phyloP scores from a whole-genome alignment of 2,329 filamentous ascomycete species.

The Calycina herbarum region DNA sequence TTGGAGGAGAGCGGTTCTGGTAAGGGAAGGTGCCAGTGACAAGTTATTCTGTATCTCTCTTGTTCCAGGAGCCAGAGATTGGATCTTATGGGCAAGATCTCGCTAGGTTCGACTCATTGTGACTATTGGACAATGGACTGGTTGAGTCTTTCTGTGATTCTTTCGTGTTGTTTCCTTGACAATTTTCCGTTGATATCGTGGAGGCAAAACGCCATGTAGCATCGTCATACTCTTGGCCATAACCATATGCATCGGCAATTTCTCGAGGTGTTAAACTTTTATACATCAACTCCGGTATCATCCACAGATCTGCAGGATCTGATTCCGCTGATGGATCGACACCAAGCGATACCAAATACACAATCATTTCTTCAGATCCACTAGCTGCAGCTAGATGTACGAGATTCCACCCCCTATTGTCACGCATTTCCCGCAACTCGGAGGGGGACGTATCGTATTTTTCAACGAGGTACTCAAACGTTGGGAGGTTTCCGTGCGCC shows the following conservation, averaged over 20 bases:
- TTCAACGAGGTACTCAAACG: not conserved
- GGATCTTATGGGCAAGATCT: too few species aligned
- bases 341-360: not conserved
- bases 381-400: not conserved
- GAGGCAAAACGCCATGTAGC: not conserved
- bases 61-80: too few species aligned
- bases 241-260: not conserved
- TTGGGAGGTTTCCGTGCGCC: not conserved
- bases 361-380: not conserved
- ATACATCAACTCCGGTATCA: not conserved
- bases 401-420: not conserved
- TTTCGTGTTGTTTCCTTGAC: too few species aligned
- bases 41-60: too few species aligned
- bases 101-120: too few species aligned
- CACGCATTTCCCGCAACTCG: not conserved
- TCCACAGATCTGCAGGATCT: not conserved
- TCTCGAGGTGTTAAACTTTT: not conserved
- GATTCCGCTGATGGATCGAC: not conserved
- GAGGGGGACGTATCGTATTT: not conserved
- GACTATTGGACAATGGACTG: too few species aligned
- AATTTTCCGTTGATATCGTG: too few species aligned
- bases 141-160: too few species aligned
- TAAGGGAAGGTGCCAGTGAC: too few species aligned
- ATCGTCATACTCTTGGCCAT: not conserved
- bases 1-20: too few species aligned